Conservation (phyloP, 495 filamentous ascomycete genomes). For the Halenospora varia region DNA sequence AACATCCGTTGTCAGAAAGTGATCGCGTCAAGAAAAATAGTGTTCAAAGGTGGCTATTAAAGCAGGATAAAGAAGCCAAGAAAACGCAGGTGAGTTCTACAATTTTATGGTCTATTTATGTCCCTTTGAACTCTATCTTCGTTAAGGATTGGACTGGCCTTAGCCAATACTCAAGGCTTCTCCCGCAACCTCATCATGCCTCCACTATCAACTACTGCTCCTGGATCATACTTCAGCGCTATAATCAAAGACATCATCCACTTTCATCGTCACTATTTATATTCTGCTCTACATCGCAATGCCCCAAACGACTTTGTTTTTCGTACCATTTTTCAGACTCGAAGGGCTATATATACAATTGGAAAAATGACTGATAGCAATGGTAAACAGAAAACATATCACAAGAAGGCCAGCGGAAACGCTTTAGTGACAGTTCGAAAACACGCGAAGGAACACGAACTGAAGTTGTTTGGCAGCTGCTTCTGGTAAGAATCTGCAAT, state of each 20-base stretch:
- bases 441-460: conserved; percentile 62
- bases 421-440: conserved; percentile 71
- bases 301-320: neutral
- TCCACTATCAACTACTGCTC: neutral
- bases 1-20: conserved; percentile 72
- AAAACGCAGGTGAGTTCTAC: conserved; percentile 55
- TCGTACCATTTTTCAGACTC: neutral
- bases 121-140: too few relatives aligned
- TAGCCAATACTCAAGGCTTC: neutral
- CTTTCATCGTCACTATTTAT: neutral
- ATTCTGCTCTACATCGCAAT: neutral
- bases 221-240: neutral
- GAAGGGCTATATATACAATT: conserved; percentile 4
- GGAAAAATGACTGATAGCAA: conserved; percentile 18
- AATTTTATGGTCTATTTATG: neutral
- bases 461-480: conserved; percentile 86
- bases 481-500: conserved; percentile 64
- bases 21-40: conserved; percentile 86
- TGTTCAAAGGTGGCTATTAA: conserved; percentile 62
- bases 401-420: conserved; percentile 76
- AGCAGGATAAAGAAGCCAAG: conserved; percentile 64
- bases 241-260: neutral
- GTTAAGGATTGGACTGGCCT: neutral
- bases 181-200: neutral
- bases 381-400: conserved; percentile 65